Conservation (phyloP, 805 yeast genomes). For the Candida ascalaphidarum region DNA sequence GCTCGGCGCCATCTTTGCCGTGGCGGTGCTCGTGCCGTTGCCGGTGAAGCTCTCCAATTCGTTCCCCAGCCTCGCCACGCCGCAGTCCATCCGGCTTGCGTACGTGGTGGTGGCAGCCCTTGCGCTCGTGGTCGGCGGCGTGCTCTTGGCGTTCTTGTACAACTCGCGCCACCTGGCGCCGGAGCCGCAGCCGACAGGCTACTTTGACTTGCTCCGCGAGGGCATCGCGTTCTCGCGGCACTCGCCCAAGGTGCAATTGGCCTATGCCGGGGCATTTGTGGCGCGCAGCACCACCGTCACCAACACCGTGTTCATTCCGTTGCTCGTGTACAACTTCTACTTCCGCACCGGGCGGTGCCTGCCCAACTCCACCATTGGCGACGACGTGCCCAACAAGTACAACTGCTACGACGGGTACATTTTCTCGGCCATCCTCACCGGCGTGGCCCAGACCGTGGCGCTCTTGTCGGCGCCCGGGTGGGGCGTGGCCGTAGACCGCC, state of each 20-base stretch:
- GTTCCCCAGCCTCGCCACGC: constrained; percentile 27
- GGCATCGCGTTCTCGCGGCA: constrained; percentile 42
- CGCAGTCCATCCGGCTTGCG: constrained; percentile 36
- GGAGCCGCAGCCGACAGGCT: constrained; percentile 9
- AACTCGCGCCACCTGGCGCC: constrained; percentile 25
- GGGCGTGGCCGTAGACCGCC: constrained; percentile 49
- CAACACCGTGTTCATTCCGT: constrained; percentile 53
- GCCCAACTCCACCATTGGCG: constrained; percentile 6
- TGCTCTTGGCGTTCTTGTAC: constrained; percentile 37
- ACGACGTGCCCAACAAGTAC: constrained; percentile 16
- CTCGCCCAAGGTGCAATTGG: constrained; percentile 41
- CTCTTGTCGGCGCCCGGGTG: constrained; percentile 55
- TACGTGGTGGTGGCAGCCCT: constrained; percentile 40
- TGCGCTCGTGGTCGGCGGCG: constrained; percentile 28
- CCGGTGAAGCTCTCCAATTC: constrained; percentile 41
- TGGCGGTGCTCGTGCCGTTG: constrained; percentile 43
- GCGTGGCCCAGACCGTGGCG: constrained; percentile 52
- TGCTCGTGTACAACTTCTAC: constrained; percentile 51
- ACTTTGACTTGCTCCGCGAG: constrained; percentile 30
- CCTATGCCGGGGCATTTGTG: constrained; percentile 54
- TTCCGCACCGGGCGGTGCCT: constrained; percentile 43
- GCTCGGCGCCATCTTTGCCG: constrained; percentile 60
- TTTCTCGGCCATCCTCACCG: constrained; percentile 59
- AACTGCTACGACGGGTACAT: constrained; percentile 57
- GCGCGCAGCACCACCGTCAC: constrained; percentile 57